Conservation (phyloP, 257 asterid genomes). For the Petunia secreta region DNA sequence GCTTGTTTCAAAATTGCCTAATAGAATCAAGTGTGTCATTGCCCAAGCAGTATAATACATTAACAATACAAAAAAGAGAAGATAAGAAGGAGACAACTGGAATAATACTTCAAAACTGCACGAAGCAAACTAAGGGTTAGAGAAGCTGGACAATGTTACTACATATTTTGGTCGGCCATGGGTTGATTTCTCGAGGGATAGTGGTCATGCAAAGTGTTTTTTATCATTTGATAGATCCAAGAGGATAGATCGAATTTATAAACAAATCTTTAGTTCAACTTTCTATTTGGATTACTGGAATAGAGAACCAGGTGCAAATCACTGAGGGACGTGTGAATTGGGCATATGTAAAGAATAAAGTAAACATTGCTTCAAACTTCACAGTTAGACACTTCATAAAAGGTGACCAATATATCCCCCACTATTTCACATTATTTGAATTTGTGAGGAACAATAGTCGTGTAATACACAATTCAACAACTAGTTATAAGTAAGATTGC, state of each 20-base stretch:
- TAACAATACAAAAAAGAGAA: conserved; percentile 27
- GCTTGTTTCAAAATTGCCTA: conserved; percentile 16
- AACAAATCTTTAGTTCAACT: too few species aligned
- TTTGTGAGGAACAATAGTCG: too few species aligned
- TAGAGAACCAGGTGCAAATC: conserved; percentile 21
- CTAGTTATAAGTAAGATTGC: too few species aligned
- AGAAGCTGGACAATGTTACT: rapidly evolving
- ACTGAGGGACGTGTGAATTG: background rate
- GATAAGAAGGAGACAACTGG: background rate
- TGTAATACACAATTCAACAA: too few species aligned
- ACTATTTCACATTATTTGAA: background rate
- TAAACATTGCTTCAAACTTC: background rate
- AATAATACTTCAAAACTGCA: conserved; percentile 16
- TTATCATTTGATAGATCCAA: background rate
- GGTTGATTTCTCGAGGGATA: background rate
- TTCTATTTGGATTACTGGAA: conserved; percentile 20
- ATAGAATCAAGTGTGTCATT: background rate
- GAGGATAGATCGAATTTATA: background rate
- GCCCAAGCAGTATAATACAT: background rate
- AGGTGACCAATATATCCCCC: conserved; percentile 22
- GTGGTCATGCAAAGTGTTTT: background rate
- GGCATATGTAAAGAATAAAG: background rate
- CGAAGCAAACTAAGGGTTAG: background rate
- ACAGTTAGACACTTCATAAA: conserved; percentile 16
- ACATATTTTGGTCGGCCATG: conserved; percentile 35